phyloP scores from a whole-genome alignment of 257 asterid species.

The Verbena officinalis region DNA sequence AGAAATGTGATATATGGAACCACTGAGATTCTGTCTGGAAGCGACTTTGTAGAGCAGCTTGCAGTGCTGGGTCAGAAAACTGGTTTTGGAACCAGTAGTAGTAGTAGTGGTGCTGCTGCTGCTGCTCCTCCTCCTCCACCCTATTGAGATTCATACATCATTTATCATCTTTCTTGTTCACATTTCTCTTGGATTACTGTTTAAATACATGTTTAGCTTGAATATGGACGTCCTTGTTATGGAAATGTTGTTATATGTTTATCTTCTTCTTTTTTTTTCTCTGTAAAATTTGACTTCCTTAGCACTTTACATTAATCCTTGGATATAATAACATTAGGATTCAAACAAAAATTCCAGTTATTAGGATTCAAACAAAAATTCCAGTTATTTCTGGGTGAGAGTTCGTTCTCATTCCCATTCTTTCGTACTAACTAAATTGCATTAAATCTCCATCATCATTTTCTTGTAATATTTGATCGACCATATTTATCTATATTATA shows the following conservation, averaged over 20 bases:
- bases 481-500: too few species aligned
- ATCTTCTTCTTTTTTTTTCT: background rate
- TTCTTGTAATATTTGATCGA: too few species aligned
- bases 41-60: constrained; percentile 93
- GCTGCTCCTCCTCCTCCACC: constrained; percentile 20
- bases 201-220: background rate
- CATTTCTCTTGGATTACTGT: too few species aligned
- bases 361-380: too few species aligned
- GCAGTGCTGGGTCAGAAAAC: constrained; percentile 70
- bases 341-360: too few species aligned
- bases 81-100: constrained; percentile 69
- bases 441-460: too few species aligned
- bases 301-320: background rate
- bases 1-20: constrained; percentile 88
- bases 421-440: too few species aligned
- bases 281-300: background rate
- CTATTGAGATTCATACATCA: constrained; percentile 28
- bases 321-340: background rate
- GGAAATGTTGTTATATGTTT: background rate
- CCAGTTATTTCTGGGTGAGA: background rate
- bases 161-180: background rate
- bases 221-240: background rate
- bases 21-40: constrained; percentile 91
- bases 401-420: too few species aligned
- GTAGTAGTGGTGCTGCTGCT: too few species aligned